A percentile compares a stretch with the other conserved stretches of the same genome.
phyloP scores from a whole-genome alignment of 257 asterid genomes.

The Primulina tabacum region DNA sequence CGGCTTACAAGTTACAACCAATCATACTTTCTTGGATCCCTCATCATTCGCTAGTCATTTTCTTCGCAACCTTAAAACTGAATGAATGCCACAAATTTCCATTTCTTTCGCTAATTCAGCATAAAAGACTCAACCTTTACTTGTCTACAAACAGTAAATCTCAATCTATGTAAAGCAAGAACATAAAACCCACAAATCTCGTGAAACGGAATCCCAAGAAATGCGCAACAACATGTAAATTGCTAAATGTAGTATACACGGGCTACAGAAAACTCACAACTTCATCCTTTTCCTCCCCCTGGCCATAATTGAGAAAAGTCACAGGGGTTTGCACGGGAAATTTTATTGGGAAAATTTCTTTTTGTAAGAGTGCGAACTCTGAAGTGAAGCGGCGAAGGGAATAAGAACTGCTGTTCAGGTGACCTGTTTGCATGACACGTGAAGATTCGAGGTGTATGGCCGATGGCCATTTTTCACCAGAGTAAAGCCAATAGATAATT shows the following conservation, averaged over 20 bases:
- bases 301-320: slow-evolving; percentile 38
- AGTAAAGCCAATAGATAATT: too few relatives aligned
- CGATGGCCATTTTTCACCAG: too few relatives aligned
- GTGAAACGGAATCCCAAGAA: neutral
- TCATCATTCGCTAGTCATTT: neutral
- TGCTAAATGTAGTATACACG: slow-evolving; percentile 2
- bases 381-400: neutral
- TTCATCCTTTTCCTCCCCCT: slow-evolving; percentile 47
- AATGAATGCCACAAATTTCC: neutral
- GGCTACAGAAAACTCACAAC: slow-evolving; percentile 36
- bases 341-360: neutral
- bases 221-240: neutral
- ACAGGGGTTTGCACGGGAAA: slow-evolving; percentile 21
- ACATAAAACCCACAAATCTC: neutral
- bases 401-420: too few relatives aligned
- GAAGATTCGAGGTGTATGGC: too few relatives aligned
- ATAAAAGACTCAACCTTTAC: neutral
- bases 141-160: neutral
- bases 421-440: too few relatives aligned
- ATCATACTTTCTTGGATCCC: neutral
- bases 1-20: too few relatives aligned
- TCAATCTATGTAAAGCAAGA: neutral
- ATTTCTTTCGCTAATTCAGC: neutral
- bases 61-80: neutral
- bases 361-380: neutral